Conservation (phyloP, 768 basidiomycete species). For the Leccinum aurantiacum region DNA sequence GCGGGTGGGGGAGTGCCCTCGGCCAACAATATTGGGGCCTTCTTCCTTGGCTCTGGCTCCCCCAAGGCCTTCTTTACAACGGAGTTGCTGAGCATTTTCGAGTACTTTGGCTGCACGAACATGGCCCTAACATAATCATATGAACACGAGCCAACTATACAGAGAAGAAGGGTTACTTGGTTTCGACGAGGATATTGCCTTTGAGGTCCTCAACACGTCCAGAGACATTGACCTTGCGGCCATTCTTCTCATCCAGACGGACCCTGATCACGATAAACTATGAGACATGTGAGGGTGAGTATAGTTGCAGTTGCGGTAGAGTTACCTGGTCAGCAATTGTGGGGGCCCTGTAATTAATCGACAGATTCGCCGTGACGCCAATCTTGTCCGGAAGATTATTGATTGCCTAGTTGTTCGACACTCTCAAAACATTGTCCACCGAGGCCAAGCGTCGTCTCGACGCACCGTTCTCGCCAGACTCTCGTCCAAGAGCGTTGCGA, state of each 20-base stretch:
- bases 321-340: constrained; percentile 83
- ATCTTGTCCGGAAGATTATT: constrained; percentile 84
- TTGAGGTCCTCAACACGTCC: constrained; percentile 76
- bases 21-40: constrained; percentile 25
- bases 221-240: constrained; percentile 72
- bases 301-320: neutral
- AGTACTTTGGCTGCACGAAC: constrained; percentile 90
- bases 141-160: neutral
- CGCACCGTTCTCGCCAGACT: constrained; percentile 74
- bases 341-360: constrained; percentile 81
- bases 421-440: constrained; percentile 14
- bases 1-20: constrained; percentile 31
- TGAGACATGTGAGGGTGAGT: neutral
- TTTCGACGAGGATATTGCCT: constrained; percentile 83
- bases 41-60: constrained; percentile 39
- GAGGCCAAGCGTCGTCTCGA: neutral
- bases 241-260: constrained; percentile 61
- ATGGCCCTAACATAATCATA: constrained; percentile 49
- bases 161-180: constrained; percentile 53
- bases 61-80: constrained; percentile 68
- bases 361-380: constrained; percentile 88
- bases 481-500: constrained; percentile 92
- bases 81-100: constrained; percentile 65
- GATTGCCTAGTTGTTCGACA: constrained; percentile 57
- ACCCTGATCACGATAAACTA: constrained; percentile 86